Evolutionary conservation across 148 eudicot genomes (phyloP), one percentile per base, ranked within the genome.

Genomic region (Hydrangea macrophylla): DNA sequence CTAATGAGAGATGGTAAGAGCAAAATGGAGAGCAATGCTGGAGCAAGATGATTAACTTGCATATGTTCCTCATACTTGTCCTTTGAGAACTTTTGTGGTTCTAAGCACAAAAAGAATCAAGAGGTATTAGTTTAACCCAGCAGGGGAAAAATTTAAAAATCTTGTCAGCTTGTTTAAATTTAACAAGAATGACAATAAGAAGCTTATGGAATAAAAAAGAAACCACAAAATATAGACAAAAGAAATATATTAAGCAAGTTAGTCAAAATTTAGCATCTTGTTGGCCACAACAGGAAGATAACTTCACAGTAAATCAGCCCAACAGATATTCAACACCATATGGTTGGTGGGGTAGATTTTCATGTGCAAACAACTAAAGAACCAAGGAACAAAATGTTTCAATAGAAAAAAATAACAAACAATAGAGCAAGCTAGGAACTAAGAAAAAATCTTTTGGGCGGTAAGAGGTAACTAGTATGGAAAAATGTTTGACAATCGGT

Each of bases 31-130:
- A 93, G 85, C 77, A 93, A 67, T 64, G 98, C 98, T 55, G 98
- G 94, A 64, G 96, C 92, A 48, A 93, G 81, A 80, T 93, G 98
- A 75, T 93, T 93, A 74, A 90, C 98, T 90, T 93, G 98, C 96
- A 93, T 80, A 79, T 93, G 98, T 71, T 82, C 88, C 81, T 93
- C 98, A 71, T 86, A 75, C 23, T 88, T 95, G 64, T 93, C 92
- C 67, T 79, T 86, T 9, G 96, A 93, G 70, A 93, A 83, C 62
- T 82, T 90, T 67, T 93, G 98, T 45, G 95, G 90, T 81, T 93
- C 98, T 90, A 65, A 56, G 78, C n/a, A 74, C 63, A 72, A 20
- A 15, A 64, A 60, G 53, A n/a, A 40, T 57, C 9, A 36, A 64
- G 23, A 40, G n/a, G 22, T 28, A 62, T 60, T 58, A 65, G 62